Evolutionary conservation across 2,329 filamentous ascomycete genomes (phyloP).

Genomic region (Emericellopsis cladophorae): DNA sequence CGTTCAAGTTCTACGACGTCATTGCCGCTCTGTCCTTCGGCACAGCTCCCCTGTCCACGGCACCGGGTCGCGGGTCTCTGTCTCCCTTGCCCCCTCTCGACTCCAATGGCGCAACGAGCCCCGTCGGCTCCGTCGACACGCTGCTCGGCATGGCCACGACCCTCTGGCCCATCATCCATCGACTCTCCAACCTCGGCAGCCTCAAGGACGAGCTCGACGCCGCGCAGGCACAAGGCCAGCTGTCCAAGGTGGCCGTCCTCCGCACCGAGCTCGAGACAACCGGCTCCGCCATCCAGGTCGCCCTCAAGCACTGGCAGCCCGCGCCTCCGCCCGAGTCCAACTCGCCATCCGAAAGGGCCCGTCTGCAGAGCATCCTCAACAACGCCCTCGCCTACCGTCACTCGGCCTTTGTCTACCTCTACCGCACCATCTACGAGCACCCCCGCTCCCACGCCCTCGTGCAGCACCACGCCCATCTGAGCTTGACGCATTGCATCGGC

Average conservation of each 20-base stretch:
- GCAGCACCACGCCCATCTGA: constrained; percentile 36
- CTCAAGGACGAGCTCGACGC: constrained; percentile 38
- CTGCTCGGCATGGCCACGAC: constrained; percentile 49
- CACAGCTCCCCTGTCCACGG: constrained; percentile 39
- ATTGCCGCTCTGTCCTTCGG: constrained; percentile 50
- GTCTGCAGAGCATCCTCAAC: constrained; percentile 41
- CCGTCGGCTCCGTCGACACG: constrained; percentile 41
- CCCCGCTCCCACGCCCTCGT: constrained; percentile 33
- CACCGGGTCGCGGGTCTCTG: constrained; percentile 31
- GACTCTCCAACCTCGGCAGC: constrained; percentile 40
- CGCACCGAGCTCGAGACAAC: constrained; percentile 37
- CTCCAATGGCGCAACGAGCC: constrained; percentile 27
- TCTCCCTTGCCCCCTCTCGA: constrained; percentile 33
- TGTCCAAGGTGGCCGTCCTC: constrained; percentile 31
- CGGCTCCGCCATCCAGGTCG: constrained; percentile 40
- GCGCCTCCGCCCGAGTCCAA: constrained; percentile 23
- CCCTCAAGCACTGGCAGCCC: constrained; percentile 43
- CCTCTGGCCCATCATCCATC: constrained; percentile 51
- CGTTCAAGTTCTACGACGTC: constrained; percentile 54
- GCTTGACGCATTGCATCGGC: constrained; percentile 39
- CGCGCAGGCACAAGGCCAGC: constrained; percentile 26
- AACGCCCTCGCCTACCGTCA: constrained; percentile 49
- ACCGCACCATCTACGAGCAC: constrained; percentile 38
- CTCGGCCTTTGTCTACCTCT: constrained; percentile 43
- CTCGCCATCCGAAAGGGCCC: constrained; percentile 18